Evolutionary conservation across 2,329 filamentous ascomycete species (phyloP).

Genomic region (Beauveria asiatica): DNA sequence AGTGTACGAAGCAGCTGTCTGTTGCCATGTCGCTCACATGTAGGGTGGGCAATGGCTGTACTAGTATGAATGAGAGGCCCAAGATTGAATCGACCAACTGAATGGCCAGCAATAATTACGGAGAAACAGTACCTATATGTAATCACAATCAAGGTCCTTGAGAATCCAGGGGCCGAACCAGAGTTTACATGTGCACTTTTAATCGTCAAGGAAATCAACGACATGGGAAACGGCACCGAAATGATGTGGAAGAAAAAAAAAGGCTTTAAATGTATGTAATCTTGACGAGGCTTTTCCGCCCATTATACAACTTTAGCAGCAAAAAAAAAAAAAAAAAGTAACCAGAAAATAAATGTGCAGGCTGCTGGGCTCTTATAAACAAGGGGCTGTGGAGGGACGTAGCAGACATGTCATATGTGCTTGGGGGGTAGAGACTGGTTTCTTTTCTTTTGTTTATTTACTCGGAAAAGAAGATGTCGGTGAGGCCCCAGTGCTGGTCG

Average conservation of each 20-base stretch:
- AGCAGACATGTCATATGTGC: conserved; percentile 6
- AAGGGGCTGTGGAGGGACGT: not conserved
- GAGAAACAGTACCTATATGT: too few species aligned
- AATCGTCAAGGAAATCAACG: too few species aligned
- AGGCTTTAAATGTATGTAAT: not conserved
- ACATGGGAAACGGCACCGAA: too few species aligned
- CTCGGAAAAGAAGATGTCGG: conserved; percentile 13
- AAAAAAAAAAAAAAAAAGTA: not conserved
- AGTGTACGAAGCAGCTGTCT: too few species aligned
- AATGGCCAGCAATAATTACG: too few species aligned
- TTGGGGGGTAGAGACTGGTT: not conserved
- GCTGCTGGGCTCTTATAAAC: conserved; percentile 7
- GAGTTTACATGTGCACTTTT: too few species aligned
- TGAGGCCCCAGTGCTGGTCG: conserved; percentile 61
- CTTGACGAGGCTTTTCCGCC: conserved; percentile 3
- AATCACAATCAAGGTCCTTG: too few species aligned
- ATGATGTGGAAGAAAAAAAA: not conserved
- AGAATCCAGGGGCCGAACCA: too few species aligned
- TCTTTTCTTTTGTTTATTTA: conserved; percentile 7
- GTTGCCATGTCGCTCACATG: too few species aligned
- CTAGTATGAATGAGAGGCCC: too few species aligned
- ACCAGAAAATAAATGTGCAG: conserved; percentile 1
- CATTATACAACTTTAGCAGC: conserved; percentile 1
- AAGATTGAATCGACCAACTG: too few species aligned
- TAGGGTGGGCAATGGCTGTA: too few species aligned